A percentile compares a stretch with the other conserved stretches of the same genome.
These are phyloP conservation scores for Schoenoplectus tabernaemontani DNA, from an alignment of 202 grass and related monocot genomes.

Conservation along the genomic window DNA sequence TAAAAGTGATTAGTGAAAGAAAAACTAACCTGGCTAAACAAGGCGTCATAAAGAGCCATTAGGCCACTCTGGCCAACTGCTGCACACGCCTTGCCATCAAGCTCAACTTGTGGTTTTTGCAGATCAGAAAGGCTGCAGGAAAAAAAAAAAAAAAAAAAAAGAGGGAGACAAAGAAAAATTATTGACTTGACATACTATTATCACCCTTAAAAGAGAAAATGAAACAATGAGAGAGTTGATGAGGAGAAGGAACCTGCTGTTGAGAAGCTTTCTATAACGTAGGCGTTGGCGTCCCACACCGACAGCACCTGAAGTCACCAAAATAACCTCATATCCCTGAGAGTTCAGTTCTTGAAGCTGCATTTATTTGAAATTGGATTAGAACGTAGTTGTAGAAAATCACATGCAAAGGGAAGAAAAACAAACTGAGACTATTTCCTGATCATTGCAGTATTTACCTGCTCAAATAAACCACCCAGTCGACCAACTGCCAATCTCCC, in stretches of 20 bases:
- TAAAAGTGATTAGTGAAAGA: constrained; percentile 21
- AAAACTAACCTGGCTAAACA: constrained; percentile 79
- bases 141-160: neutral
- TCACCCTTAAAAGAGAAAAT: neutral
- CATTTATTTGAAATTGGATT: constrained; percentile 21
- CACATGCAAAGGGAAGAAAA: neutral
- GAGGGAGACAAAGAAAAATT: neutral
- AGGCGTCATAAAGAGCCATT: constrained; percentile 85
- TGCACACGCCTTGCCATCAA: constrained; percentile 89
- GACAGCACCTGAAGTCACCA: constrained; percentile 93
- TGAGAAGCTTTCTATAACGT: constrained; percentile 67
- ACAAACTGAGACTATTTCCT: neutral
- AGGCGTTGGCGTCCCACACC: constrained; percentile 79
- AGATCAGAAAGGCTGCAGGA: constrained; percentile 86
- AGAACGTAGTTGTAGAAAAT: neutral
- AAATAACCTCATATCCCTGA: constrained; percentile 74
- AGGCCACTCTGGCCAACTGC: constrained; percentile 94
- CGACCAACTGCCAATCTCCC: constrained; percentile 84
- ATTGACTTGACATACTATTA: neutral
- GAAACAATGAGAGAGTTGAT: neutral
- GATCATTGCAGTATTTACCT: constrained; percentile 33
- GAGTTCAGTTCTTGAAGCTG: constrained; percentile 83
- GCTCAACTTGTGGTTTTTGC: constrained; percentile 77
- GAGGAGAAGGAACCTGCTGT: constrained; percentile 57
- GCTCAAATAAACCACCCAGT: constrained; percentile 73